These are phyloP conservation scores for Didymellaceae sp. DNA, from an alignment of 2,329 filamentous ascomycete genomes.

Conservation along the genomic window DNA sequence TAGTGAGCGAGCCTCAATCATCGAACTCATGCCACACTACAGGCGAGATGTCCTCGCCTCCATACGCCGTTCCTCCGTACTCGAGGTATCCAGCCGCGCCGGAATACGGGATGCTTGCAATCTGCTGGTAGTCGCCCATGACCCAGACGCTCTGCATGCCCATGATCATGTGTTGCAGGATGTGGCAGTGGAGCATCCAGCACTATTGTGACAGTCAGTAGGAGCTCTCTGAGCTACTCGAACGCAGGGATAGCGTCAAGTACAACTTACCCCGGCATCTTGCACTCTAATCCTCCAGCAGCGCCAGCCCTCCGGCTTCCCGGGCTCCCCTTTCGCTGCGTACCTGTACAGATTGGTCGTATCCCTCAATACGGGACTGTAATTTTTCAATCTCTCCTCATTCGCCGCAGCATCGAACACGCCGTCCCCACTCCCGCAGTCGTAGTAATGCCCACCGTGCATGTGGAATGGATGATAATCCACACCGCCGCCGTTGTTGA, in stretches of 20 bases:
- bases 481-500: conserved; percentile 29
- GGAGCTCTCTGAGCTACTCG: neutral
- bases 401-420: conserved; percentile 59
- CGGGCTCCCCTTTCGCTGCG: conserved; percentile 47
- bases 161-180: conserved; percentile 65
- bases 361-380: conserved; percentile 52
- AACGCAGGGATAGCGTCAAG: neutral
- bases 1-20: no score
- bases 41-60: conserved; percentile 24
- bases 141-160: conserved; percentile 57
- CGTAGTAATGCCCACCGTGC: conserved; percentile 62
- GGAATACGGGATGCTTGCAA: conserved; percentile 41
- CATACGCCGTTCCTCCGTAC: conserved; percentile 55
- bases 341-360: conserved; percentile 66
- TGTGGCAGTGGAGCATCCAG: conserved; percentile 70
- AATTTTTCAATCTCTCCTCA: conserved; percentile 50
- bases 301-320: conserved; percentile 62
- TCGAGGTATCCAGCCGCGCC: conserved; percentile 53
- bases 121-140: conserved; percentile 53
- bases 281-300: conserved; percentile 64
- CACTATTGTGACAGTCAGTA: conserved; percentile 23
- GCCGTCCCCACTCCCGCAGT: conserved; percentile 61
- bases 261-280: conserved; percentile 25
- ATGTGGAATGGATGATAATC: conserved; percentile 61
- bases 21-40: conserved; percentile 21